Evolutionary conservation across 192 early-diverging fungal species (phyloP), one percentile per base, ranked within the genome.

Genomic region (Rhizophagus clarus): DNA sequence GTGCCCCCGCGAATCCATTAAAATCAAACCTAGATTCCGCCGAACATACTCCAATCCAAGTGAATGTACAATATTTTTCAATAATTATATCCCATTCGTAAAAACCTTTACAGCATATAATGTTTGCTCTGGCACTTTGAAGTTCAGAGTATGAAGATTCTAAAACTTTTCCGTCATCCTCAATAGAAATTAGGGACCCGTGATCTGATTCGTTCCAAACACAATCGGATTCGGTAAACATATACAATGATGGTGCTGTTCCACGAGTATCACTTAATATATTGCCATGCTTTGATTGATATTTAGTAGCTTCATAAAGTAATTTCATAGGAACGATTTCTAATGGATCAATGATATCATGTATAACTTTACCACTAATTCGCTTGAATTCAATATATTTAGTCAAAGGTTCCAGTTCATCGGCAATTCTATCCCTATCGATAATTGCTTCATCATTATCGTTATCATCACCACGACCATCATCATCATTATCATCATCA

Each of bases 61-160:
- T n/a, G 3, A 5, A 31, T 22, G 9, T 2, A 37, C 75, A 40
- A 24, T 8, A 26, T 64, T 47, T 34, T 24, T 64, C 75, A 28
- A 77, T 64, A 26, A 77, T 17, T 37, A 77, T 32, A 28, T 77
- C 62, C 75, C 75, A 77, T 64, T 77, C 75, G 47, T 77, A 64
- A 24, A 42, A 2, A 26, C 62, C 56, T 5, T 1, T 28, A 4
- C 26, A n/a, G 11, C 17, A 20, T 32, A 66, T 28, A 26, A 42
- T 22, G 2, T 64, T 62, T 42, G 61, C 37, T 51, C 34, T 40
- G 7, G 24, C 34, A 61, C 7, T 31, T 45, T 77, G 32, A 63
- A 64, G 61, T 1, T 17, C 10, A 10, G 0, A 7, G 4, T 3
- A 6, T 17, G 37, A 5, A 8, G 31, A 12, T 28, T 22, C 34